Base-by-base conservation (phyloP, 2,329 filamentous ascomycete genomes). In the Colletotrichum sp. region DNA sequence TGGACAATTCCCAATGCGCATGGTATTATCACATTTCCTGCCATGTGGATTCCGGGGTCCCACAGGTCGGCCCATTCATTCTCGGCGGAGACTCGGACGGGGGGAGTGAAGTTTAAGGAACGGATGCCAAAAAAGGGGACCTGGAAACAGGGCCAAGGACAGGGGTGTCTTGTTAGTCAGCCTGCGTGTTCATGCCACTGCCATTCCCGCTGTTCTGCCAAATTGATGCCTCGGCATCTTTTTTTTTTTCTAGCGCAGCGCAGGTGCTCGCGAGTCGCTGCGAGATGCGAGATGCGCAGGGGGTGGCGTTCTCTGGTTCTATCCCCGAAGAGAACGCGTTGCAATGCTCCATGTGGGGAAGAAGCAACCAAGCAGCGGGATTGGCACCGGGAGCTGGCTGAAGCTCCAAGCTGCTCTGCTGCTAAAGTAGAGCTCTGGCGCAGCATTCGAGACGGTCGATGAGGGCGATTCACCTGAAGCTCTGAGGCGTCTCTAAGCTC, bases 201-300 rank as follows among this genome's bases (percentile, higher is more conserved):
- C 21, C 15, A 36, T 32, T 34, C 3, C 57, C 16, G n/a, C 16
- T 15, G n/a, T 15, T 43, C 55, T 34, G 24, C 28, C 52, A 36
- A 38, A 74, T 55, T 30, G 72, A 74, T 72, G 72, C 72, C 72
- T 75, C 68, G 72, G 72, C 38, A 72, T 61, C 12, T 67, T 72
- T 52, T 16, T 30, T 30, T 13, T 28, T 34, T 36, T 43, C 18
- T 58, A 36, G 48, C 48, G 28, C 66, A 68, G 43, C 43, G 43
- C 43, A 52, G 43, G 43, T 52, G 43, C n/a, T 24, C 36, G 36
- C 34, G 21, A 21, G 21, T 18, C 28, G 65, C 34, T 52, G n/a
- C 43, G 43, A 67, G 18, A 38, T 55, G 66, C 38, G 28, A 55
- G 43, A 60, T 69, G 36, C 21, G 67, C 72, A 60, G 60, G 67